A percentile compares a stretch with the other conserved stretches of the same genome.
phyloP scores from a whole-genome alignment of 208 protist species.

The Crithidia mellificae region DNA sequence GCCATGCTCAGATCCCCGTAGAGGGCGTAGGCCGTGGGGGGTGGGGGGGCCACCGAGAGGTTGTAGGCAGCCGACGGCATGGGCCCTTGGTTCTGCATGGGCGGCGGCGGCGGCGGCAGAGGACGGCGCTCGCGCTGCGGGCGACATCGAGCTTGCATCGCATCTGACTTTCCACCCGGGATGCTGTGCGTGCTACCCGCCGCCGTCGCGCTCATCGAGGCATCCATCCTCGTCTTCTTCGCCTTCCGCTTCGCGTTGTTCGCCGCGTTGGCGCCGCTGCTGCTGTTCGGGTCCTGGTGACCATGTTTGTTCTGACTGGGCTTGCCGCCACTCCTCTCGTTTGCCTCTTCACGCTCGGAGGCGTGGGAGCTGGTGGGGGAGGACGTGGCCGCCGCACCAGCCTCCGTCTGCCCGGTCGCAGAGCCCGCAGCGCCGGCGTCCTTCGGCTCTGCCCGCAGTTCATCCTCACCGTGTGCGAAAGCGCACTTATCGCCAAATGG shows the following conservation, averaged over 20 bases:
- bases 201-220: neutral
- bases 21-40: constrained; percentile 6
- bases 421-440: neutral
- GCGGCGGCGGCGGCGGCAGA: constrained; percentile 20
- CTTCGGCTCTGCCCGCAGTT: constrained; percentile 56
- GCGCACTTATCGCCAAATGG: constrained; percentile 78
- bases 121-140: constrained; percentile 14
- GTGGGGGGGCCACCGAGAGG: constrained; percentile 1
- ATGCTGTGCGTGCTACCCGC: constrained; percentile 3
- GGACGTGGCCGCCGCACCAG: neutral
- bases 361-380: constrained; percentile 7
- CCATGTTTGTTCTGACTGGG: too few relatives aligned
- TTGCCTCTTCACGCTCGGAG: constrained; percentile 4
- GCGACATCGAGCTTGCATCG: constrained; percentile 7
- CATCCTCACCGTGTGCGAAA: constrained; percentile 76
- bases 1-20: constrained; percentile 22
- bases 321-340: neutral
- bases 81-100: constrained; percentile 13
- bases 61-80: constrained; percentile 18
- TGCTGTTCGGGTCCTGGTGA: neutral
- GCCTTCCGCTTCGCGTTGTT: constrained; percentile 10
- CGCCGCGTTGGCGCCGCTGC: neutral
- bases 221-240: constrained; percentile 11
- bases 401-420: neutral
- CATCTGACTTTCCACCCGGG: constrained; percentile 6